Conservation (phyloP, 768 basidiomycete genomes). For the Pholiota conissans region DNA sequence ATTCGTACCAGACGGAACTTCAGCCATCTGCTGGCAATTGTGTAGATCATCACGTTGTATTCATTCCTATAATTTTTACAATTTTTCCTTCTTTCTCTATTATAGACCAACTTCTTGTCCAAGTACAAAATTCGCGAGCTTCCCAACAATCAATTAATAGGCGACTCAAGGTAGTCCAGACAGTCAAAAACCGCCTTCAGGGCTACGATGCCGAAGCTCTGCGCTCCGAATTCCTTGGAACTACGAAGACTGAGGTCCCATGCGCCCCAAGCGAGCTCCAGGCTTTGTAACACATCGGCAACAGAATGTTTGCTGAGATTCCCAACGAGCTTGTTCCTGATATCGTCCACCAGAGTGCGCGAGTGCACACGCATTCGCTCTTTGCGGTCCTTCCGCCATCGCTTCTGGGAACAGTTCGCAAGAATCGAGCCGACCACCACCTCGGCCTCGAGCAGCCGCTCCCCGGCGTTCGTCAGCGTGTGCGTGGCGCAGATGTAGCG, state of each 20-base stretch:
- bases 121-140: no score
- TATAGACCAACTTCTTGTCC: no score
- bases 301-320: constrained; percentile 24
- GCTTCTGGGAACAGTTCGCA: constrained; percentile 62
- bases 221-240: constrained; percentile 43
- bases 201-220: constrained; percentile 71
- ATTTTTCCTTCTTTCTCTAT: no score
- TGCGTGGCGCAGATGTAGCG: constrained; percentile 71
- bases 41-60: no score
- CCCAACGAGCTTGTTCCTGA: constrained; percentile 38
- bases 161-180: no score
- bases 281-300: constrained; percentile 32
- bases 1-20: no score
- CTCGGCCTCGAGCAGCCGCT: constrained; percentile 68
- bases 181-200: constrained; percentile 60
- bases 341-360: constrained; percentile 48
- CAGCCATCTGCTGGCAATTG: no score
- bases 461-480: constrained; percentile 56
- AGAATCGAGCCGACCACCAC: constrained; percentile 75
- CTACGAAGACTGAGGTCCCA: constrained; percentile 58
- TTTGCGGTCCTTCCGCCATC: constrained; percentile 58
- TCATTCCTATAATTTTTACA: no score
- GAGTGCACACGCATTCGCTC: constrained; percentile 65
- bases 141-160: no score
- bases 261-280: constrained; percentile 61